Evolutionary conservation across 164 flowering plant species (phyloP).

Genomic region (Vitis labrusca): DNA sequence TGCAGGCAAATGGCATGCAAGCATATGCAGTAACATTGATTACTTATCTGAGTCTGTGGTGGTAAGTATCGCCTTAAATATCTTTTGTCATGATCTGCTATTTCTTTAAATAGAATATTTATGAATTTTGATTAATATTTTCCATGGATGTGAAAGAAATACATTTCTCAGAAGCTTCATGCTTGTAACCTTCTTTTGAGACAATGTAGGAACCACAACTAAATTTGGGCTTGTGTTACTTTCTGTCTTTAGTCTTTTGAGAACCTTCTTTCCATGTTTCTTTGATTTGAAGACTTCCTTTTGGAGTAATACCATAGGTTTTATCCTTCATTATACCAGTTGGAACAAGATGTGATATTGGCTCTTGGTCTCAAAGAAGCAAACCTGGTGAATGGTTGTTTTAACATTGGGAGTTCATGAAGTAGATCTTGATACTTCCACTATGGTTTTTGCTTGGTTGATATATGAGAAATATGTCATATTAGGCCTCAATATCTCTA

Average conservation of each 20-base stretch:
- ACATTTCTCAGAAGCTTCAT: background rate
- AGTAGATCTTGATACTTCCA: background rate
- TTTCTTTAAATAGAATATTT: too few species aligned
- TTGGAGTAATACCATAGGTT: too few species aligned
- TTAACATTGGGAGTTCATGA: background rate
- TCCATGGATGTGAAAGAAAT: background rate
- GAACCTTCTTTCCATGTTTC: background rate
- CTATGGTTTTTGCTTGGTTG: background rate
- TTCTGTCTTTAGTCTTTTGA: background rate
- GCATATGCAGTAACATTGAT: slow-evolving; percentile 83
- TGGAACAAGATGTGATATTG: too few species aligned
- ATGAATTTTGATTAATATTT: too few species aligned
- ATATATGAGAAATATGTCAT: background rate
- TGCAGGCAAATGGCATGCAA: slow-evolving; percentile 87
- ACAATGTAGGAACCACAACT: background rate
- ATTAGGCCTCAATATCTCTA: background rate
- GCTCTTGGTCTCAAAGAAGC: background rate
- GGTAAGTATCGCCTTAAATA: slow-evolving; percentile 52
- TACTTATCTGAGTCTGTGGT: slow-evolving; percentile 86
- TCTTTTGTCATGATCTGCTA: background rate
- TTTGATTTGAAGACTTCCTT: background rate
- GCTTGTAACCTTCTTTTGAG: background rate
- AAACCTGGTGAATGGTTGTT: background rate
- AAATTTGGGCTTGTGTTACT: background rate
- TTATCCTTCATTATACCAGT: too few species aligned